These are phyloP conservation scores for Rhizopus arrhizus DNA, from an alignment of 371 early-diverging fungal species.

Conservation along the genomic window DNA sequence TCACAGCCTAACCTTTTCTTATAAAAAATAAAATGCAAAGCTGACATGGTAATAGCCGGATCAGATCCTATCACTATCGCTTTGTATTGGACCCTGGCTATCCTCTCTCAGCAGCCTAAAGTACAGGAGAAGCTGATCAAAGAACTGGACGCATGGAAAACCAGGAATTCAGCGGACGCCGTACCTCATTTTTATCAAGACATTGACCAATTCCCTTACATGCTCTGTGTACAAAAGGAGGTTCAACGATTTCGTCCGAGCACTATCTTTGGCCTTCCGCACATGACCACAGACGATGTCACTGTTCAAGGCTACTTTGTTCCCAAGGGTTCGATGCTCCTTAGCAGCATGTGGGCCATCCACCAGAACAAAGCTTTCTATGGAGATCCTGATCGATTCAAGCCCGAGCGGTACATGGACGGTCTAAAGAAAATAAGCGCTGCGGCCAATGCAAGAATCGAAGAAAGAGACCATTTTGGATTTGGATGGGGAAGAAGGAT, in stretches of 20 bases:
- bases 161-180: background rate
- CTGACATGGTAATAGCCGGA: slow-evolving; percentile 3
- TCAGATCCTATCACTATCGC: slow-evolving; percentile 7
- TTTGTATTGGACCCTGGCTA: slow-evolving; percentile 4
- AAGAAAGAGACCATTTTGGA: slow-evolving; percentile 19
- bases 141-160: background rate
- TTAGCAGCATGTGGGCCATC: slow-evolving; percentile 21
- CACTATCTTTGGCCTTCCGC: slow-evolving; percentile 20
- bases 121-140: slow-evolving; percentile 7
- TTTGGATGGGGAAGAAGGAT: slow-evolving; percentile 33
- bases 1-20: background rate
- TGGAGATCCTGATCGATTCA: slow-evolving; percentile 11
- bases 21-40: background rate
- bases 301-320: slow-evolving; percentile 16
- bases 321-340: slow-evolving; percentile 9
- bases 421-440: slow-evolving; percentile 14
- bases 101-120: slow-evolving; percentile 1
- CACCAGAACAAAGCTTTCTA: slow-evolving; percentile 11
- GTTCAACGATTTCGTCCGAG: slow-evolving; percentile 12
- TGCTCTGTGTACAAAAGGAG: slow-evolving; percentile 16
- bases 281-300: slow-evolving; percentile 12
- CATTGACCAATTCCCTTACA: slow-evolving; percentile 9
- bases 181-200: slow-evolving; percentile 12
- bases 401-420: slow-evolving; percentile 22
- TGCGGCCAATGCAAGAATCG: slow-evolving; percentile 16